phyloP scores from a whole-genome alignment of 2,329 filamentous ascomycete species.

The Exophiala aquamarina region DNA sequence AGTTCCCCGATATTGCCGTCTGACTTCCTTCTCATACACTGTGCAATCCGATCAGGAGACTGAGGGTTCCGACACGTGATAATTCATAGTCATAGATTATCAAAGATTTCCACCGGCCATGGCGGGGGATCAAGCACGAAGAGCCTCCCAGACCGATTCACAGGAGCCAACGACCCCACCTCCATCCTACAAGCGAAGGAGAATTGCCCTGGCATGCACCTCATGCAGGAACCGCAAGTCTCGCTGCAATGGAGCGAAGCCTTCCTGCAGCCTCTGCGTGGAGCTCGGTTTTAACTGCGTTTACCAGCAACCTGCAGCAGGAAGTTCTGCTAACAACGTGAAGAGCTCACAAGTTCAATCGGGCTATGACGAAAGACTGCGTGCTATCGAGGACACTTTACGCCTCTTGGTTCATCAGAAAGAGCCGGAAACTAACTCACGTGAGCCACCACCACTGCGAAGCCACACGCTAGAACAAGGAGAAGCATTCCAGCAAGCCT shows the following conservation, averaged over 20 bases:
- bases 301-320: slow-evolving; percentile 33
- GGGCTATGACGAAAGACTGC: slow-evolving; percentile 20
- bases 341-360: slow-evolving; percentile 6
- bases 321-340: slow-evolving; percentile 1
- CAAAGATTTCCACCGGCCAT: not conserved
- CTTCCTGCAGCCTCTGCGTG: slow-evolving; percentile 43
- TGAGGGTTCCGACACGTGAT: not conserved
- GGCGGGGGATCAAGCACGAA: slow-evolving; percentile 10
- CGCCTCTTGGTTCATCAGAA: slow-evolving; percentile 18
- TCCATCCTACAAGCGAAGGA: slow-evolving; percentile 34
- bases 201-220: slow-evolving; percentile 42
- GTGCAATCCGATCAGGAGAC: not conserved
- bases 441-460: not conserved
- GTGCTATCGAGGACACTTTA: slow-evolving; percentile 22
- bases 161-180: slow-evolving; percentile 16
- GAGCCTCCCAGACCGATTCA: slow-evolving; percentile 12
- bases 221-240: slow-evolving; percentile 38
- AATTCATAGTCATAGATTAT: not conserved
- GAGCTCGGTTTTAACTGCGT: slow-evolving; percentile 45
- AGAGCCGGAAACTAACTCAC: slow-evolving; percentile 2
- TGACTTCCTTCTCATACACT: not conserved
- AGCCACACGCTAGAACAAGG: not conserved
- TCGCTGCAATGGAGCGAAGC: slow-evolving; percentile 45
- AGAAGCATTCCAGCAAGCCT: not conserved
- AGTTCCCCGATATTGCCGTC: slow-evolving; percentile 1